Conservation (phyloP, 192 early-diverging fungal species). For the Coemansia sp. region DNA sequence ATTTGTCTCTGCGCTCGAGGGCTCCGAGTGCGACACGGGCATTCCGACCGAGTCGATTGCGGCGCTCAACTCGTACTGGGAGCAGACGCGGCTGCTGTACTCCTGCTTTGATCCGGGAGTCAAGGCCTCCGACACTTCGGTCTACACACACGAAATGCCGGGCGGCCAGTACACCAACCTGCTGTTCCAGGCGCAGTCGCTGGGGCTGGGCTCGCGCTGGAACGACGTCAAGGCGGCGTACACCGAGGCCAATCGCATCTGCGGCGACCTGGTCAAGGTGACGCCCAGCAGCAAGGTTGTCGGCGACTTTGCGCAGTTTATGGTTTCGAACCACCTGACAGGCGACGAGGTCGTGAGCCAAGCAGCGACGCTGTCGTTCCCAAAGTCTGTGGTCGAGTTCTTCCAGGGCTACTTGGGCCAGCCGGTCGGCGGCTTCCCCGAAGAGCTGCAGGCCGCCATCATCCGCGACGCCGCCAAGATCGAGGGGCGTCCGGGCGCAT, state of each 20-base stretch:
- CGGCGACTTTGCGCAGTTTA: constrained; percentile 96
- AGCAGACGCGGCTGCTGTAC: constrained; percentile 91
- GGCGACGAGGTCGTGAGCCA: constrained; percentile 73
- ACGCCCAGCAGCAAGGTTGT: constrained; percentile 98
- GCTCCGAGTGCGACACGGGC: constrained; percentile 79
- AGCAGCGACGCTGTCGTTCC: constrained; percentile 84
- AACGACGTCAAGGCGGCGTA: constrained; percentile 92
- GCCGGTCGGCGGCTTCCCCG: constrained; percentile 93
- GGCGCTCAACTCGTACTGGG: constrained; percentile 93
- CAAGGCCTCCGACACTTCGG: constrained; percentile 82
- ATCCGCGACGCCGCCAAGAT: constrained; percentile 73
- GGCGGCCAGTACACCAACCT: constrained; percentile 98
- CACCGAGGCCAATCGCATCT: constrained; percentile 82
- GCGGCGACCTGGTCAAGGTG: constrained; percentile 97
- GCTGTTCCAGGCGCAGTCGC: constrained; percentile 94
- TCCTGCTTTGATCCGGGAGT: constrained; percentile 95
- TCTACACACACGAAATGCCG: constrained; percentile 97
- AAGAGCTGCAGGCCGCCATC: constrained; percentile 80
- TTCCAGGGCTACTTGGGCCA: constrained; percentile 95
- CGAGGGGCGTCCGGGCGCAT: constrained; percentile 81
- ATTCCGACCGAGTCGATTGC: constrained; percentile 75
- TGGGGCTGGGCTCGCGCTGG: constrained; percentile 92
- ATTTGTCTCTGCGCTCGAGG: constrained; percentile 78
- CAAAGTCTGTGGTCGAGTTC: constrained; percentile 91
- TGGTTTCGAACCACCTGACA: constrained; percentile 85